Evolutionary conservation across 352 stramenopile genomes (phyloP).

Genomic region (Thraustochytrium sp.): DNA sequence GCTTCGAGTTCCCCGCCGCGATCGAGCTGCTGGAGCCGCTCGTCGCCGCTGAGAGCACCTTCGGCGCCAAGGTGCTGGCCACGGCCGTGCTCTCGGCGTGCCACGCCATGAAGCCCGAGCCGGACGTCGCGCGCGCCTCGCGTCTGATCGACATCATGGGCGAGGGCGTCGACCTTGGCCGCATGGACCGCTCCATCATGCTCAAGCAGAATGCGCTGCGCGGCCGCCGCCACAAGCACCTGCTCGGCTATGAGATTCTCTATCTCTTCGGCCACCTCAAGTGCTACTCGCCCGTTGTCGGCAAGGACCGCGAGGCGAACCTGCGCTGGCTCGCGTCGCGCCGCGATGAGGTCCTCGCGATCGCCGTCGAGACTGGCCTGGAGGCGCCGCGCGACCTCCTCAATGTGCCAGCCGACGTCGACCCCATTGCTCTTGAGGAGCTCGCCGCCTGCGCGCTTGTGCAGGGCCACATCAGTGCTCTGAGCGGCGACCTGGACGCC

Average conservation of each 20-base stretch:
- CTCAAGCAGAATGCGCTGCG: not conserved
- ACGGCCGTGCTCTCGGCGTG: not conserved
- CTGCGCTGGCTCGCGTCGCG: not conserved
- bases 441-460: not conserved
- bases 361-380: not conserved
- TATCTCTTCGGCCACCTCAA: constrained; percentile 27
- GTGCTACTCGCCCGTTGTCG: constrained; percentile 3
- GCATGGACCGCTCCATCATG: constrained; percentile 3
- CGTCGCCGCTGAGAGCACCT: not conserved
- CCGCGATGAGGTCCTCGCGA: not conserved
- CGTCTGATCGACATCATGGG: not conserved
- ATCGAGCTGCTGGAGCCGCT: not conserved
- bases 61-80: not conserved
- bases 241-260: constrained; percentile 8
- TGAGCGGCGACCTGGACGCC: not conserved
- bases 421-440: not conserved
- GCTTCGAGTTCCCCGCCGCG: not conserved
- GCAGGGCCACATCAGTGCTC: not conserved
- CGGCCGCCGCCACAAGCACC: not conserved
- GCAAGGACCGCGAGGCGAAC: not conserved
- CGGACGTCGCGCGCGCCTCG: not conserved
- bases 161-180: not conserved
- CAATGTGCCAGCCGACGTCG: not conserved
- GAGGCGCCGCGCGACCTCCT: not conserved
- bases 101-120: not conserved